These are phyloP conservation scores for Colletotrichum coccodes DNA, from an alignment of 2,329 filamentous ascomycete genomes.

Conservation along the genomic window DNA sequence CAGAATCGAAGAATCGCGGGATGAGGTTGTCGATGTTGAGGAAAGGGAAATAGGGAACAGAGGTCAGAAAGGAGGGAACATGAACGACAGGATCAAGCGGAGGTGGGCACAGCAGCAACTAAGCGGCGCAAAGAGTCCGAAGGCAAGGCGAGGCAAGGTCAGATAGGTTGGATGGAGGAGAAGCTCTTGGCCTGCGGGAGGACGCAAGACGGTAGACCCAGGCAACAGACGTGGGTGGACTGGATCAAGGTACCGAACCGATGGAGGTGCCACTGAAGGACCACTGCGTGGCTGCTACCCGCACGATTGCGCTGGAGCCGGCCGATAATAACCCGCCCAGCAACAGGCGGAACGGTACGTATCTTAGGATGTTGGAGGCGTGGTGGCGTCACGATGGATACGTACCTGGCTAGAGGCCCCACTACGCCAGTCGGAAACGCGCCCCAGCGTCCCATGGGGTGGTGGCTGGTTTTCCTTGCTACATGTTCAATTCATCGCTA, in stretches of 20 bases:
- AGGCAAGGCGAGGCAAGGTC: neutral
- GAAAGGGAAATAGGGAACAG: neutral
- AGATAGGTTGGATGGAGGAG: too few relatives aligned
- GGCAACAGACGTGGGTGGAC: neutral
- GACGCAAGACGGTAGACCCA: neutral
- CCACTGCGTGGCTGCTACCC: neutral
- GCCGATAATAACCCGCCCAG: slow-evolving; percentile 30
- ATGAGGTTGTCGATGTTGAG: slow-evolving; percentile 4
- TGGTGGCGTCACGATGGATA: slow-evolving; percentile 26
- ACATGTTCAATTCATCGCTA: too few relatives aligned
- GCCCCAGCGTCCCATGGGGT: slow-evolving; percentile 29
- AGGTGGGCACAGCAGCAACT: neutral
- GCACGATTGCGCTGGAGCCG: slow-evolving; percentile 10
- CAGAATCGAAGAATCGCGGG: neutral
- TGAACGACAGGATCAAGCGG: slow-evolving; percentile 1
- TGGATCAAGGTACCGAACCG: neutral
- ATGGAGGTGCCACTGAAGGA: neutral
- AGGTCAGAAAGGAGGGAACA: slow-evolving; percentile 3
- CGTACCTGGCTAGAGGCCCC: slow-evolving; percentile 3
- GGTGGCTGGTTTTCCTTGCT: slow-evolving; percentile 13
- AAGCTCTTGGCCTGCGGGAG: slow-evolving; percentile 28
- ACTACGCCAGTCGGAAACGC: slow-evolving; percentile 26
- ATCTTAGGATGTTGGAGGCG: neutral
- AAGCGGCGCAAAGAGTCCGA: neutral
- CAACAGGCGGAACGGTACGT: slow-evolving; percentile 8